These are phyloP conservation scores for Novymonas esmeraldas DNA, from an alignment of 208 protist species.

Conservation along the genomic window DNA sequence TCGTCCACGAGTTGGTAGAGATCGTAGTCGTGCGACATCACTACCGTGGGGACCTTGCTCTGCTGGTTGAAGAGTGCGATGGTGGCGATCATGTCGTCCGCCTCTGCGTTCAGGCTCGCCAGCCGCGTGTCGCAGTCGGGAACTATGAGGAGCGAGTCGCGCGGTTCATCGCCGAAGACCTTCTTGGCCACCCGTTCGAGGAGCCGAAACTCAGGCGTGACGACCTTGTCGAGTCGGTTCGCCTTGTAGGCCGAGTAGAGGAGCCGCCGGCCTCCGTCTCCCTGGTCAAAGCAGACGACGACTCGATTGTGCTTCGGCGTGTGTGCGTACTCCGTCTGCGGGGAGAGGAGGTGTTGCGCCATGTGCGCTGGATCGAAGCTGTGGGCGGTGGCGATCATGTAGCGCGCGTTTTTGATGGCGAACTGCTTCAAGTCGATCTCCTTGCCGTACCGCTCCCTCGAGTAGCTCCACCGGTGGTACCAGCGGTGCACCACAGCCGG, in stretches of 20 bases:
- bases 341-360: slow-evolving; percentile 83
- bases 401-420: slow-evolving; percentile 80
- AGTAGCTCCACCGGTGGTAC: slow-evolving; percentile 89
- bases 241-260: slow-evolving; percentile 85
- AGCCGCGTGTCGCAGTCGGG: slow-evolving; percentile 77
- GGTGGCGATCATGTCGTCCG: slow-evolving; percentile 91
- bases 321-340: slow-evolving; percentile 83
- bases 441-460: slow-evolving; percentile 41
- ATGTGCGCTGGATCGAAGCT: slow-evolving; percentile 89
- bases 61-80: slow-evolving; percentile 75
- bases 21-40: slow-evolving; percentile 91
- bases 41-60: slow-evolving; percentile 75
- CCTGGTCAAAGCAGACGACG: slow-evolving; percentile 90
- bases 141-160: slow-evolving; percentile 62
- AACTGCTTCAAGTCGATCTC: slow-evolving; percentile 78
- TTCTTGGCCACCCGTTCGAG: slow-evolving; percentile 85
- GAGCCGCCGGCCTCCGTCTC: slow-evolving; percentile 81
- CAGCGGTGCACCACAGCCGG: slow-evolving; percentile 87
- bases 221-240: slow-evolving; percentile 49
- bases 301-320: slow-evolving; percentile 90
- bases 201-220: slow-evolving; percentile 54
- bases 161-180: slow-evolving; percentile 80
- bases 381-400: slow-evolving; percentile 78
- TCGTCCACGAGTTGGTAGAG: slow-evolving; percentile 91
- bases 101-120: slow-evolving; percentile 81